These are phyloP conservation scores for Colletotrichum coccodes DNA, from an alignment of 2,329 filamentous ascomycete genomes.

Conservation along the genomic window DNA sequence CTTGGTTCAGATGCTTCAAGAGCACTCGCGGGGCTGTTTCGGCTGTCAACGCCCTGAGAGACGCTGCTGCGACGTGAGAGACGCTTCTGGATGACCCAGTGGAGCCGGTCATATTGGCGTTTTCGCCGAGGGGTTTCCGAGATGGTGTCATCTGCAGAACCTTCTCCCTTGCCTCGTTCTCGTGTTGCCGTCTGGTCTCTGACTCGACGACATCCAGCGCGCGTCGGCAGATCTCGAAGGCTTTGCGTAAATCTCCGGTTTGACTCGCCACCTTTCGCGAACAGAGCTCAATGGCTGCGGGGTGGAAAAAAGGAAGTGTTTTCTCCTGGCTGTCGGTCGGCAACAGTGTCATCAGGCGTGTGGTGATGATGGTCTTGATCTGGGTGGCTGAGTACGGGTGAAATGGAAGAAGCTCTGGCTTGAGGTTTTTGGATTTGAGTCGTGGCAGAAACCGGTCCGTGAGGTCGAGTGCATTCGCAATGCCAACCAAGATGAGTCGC, in stretches of 20 bases:
- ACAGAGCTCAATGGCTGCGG: constrained; percentile 91
- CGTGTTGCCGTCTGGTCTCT: constrained; percentile 81
- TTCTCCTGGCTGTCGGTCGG: constrained; percentile 62
- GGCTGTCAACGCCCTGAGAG: constrained; percentile 72
- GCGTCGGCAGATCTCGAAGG: constrained; percentile 91
- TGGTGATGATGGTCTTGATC: constrained; percentile 87
- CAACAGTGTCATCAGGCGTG: constrained; percentile 81
- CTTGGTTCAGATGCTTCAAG: constrained; percentile 90
- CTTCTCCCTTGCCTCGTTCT: constrained; percentile 67
- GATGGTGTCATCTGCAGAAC: constrained; percentile 72
- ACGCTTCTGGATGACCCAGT: constrained; percentile 52
- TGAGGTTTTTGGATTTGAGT: constrained; percentile 91
- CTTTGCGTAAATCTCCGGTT: constrained; percentile 92
- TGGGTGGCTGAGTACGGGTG: constrained; percentile 90
- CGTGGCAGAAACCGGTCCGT: constrained; percentile 95
- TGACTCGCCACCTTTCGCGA: constrained; percentile 95
- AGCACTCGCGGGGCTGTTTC: constrained; percentile 88
- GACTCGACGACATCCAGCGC: constrained; percentile 90
- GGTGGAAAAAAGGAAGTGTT: constrained; percentile 88
- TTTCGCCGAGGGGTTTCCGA: constrained; percentile 83
- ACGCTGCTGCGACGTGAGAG: constrained; percentile 59
- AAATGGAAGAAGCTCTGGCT: constrained; percentile 89
- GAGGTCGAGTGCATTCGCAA: constrained; percentile 94
- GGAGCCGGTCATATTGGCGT: constrained; percentile 73
- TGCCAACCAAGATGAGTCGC: constrained; percentile 85